Percentiles rank a stretch among this genome's conserved stretches.
Evolutionary conservation across 176 grass and related monocot species (phyloP).

Genomic region (Aegilops sharonensis): DNA sequence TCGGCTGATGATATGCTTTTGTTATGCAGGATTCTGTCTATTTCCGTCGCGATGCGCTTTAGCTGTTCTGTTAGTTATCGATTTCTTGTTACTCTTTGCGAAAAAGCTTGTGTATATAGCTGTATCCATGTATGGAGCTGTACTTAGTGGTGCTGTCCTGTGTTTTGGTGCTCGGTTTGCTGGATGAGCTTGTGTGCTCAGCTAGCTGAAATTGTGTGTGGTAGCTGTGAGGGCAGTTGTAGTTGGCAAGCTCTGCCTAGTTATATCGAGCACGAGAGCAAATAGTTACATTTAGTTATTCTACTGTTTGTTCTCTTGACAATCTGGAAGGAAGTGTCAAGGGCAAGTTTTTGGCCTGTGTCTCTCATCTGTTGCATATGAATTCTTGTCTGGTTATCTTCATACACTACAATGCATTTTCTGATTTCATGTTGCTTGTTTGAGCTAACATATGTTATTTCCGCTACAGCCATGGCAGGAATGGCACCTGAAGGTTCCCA

Average conservation of each 20-base stretch:
- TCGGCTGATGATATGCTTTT: too few species aligned
- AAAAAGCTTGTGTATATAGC: background rate
- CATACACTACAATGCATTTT: background rate
- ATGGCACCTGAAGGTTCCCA: constrained; percentile 76
- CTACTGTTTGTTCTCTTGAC: background rate
- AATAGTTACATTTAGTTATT: background rate
- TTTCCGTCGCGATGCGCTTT: background rate
- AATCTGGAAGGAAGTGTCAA: background rate
- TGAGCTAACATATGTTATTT: background rate
- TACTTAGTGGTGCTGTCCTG: background rate
- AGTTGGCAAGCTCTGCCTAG: too few species aligned
- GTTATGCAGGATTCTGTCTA: background rate
- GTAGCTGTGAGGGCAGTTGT: background rate
- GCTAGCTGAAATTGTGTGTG: background rate
- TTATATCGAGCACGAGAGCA: background rate
- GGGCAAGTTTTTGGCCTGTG: background rate
- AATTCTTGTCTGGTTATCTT: background rate
- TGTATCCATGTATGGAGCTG: background rate
- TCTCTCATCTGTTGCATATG: background rate
- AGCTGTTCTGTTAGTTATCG: background rate
- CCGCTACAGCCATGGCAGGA: constrained; percentile 65
- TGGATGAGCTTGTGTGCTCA: background rate
- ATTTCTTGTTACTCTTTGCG: background rate
- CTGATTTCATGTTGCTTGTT: background rate
- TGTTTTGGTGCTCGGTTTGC: background rate